Conservation (phyloP, 495 filamentous ascomycete species). For the Talaromyces thailandensis region DNA sequence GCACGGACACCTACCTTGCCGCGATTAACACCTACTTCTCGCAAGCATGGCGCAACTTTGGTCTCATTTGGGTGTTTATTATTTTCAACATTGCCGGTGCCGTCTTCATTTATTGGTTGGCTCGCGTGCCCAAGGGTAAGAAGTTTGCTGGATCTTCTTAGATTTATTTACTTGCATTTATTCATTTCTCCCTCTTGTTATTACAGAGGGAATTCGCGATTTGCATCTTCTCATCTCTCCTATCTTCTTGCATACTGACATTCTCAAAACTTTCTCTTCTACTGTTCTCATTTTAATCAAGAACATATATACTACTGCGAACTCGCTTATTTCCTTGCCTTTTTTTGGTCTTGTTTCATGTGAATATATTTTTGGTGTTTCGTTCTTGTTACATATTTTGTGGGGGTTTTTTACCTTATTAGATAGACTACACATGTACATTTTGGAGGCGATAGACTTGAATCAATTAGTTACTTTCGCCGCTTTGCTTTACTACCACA, state of each 20-base stretch:
- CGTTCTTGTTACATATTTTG: background rate
- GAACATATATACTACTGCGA: background rate
- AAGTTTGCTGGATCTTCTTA: background rate
- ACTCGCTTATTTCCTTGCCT: background rate
- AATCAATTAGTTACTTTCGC: background rate
- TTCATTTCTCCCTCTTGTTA: background rate
- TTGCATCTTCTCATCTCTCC: background rate
- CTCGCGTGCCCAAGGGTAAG: constrained; percentile 64
- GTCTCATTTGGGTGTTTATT: constrained; percentile 60
- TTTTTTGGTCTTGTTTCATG: background rate
- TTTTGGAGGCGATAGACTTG: background rate
- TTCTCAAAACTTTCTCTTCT: background rate
- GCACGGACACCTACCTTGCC: constrained; percentile 56
- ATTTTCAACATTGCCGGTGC: constrained; percentile 71
- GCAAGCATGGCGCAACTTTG: constrained; percentile 64
- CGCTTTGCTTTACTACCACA: no score
- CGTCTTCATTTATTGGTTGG: constrained; percentile 68
- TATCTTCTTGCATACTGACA: background rate
- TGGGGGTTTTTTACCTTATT: background rate
- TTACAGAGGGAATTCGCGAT: background rate
- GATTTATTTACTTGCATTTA: background rate
- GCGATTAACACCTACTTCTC: constrained; percentile 38
- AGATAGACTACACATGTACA: no score
- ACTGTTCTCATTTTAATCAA: background rate
- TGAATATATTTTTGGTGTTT: background rate